phyloP scores from a whole-genome alignment of 257 asterid species.

The Gentiana macrophylla region DNA sequence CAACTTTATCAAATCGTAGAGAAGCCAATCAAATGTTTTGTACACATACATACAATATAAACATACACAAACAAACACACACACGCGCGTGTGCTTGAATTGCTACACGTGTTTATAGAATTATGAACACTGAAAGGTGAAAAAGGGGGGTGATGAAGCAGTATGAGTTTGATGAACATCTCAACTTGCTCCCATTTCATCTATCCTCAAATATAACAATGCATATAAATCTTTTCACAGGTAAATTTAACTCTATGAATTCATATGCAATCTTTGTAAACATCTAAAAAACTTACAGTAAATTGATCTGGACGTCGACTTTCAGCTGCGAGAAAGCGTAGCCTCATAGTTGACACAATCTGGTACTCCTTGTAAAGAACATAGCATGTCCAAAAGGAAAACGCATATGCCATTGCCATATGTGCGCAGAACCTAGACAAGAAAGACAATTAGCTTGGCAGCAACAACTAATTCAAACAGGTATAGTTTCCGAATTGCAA shows the following conservation, averaged over 20 bases:
- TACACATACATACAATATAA: no score
- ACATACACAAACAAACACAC: no score
- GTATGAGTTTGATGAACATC: neutral
- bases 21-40: no score
- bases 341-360: slow-evolving; percentile 55
- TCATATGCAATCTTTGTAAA: neutral
- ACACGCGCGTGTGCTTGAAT: no score
- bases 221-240: neutral
- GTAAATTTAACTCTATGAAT: neutral
- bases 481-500: neutral
- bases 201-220: neutral
- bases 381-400: slow-evolving; percentile 84
- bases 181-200: neutral
- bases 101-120: no score
- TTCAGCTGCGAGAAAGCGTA: slow-evolving; percentile 82
- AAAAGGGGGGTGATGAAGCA: neutral
- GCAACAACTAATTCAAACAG: neutral
- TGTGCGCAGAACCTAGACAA: slow-evolving; percentile 74
- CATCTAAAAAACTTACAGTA: slow-evolving; percentile 46
- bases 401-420: slow-evolving; percentile 59
- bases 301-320: slow-evolving; percentile 81
- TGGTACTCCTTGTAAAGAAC: slow-evolving; percentile 68
- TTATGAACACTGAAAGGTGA: neutral
- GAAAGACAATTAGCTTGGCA: neutral
- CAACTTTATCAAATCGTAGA: no score